Conservation (phyloP, 2,329 filamentous ascomycete species). For the Drechslerella coelobrocha region DNA sequence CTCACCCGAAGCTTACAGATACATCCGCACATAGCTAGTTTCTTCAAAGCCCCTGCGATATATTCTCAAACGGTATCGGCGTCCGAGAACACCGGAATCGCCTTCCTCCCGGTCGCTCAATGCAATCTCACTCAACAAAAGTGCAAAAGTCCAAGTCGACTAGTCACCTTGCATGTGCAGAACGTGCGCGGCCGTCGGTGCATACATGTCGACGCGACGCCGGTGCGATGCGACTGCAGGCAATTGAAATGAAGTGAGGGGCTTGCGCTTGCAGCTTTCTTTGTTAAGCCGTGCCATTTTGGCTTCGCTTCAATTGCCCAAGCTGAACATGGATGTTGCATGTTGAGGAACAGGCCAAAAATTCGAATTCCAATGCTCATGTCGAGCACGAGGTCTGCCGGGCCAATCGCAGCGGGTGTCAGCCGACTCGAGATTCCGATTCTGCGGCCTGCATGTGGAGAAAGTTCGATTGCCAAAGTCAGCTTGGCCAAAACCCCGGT, state of each 20-base stretch:
- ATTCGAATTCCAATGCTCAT: slow-evolving; percentile 2
- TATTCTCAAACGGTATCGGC: slow-evolving; percentile 25
- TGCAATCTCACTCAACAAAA: slow-evolving; percentile 16
- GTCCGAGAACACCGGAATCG: slow-evolving; percentile 32
- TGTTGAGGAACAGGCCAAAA: not conserved
- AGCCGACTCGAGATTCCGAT: slow-evolving; percentile 24
- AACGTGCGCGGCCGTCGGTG: slow-evolving; percentile 23
- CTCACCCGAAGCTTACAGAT: not conserved
- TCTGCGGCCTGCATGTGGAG: slow-evolving; percentile 21
- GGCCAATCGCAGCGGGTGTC: slow-evolving; percentile 22
- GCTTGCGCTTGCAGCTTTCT: slow-evolving; percentile 21
- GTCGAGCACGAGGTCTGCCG: slow-evolving; percentile 9
- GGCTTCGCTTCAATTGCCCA: slow-evolving; percentile 21
- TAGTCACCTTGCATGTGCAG: slow-evolving; percentile 18
- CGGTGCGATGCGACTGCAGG: slow-evolving; percentile 22
- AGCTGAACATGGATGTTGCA: not conserved
- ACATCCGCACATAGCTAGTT: not conserved
- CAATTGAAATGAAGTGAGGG: slow-evolving; percentile 5
- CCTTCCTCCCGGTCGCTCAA: slow-evolving; percentile 25
- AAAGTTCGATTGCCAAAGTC: slow-evolving; percentile 4
- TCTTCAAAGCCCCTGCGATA: slow-evolving; percentile 10
- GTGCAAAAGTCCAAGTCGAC: slow-evolving; percentile 8
- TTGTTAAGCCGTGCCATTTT: slow-evolving; percentile 48
- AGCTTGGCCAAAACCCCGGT: slow-evolving; percentile 9
- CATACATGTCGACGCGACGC: not conserved